phyloP scores from a whole-genome alignment of 2,329 filamentous ascomycete species.

The Colletotrichum sp. region DNA sequence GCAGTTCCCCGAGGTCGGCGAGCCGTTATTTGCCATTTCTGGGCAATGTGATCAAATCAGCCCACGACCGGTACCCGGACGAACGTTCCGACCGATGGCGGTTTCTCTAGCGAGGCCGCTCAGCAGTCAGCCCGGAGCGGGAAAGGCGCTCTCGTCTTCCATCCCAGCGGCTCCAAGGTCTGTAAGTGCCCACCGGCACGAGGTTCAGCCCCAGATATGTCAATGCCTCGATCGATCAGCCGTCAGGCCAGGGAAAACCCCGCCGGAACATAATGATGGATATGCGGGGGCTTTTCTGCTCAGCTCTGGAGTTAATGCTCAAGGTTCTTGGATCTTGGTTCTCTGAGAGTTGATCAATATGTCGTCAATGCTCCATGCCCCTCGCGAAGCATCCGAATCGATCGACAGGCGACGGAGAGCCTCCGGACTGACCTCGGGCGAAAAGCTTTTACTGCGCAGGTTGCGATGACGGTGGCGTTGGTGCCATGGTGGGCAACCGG shows the following conservation, averaged over 20 bases:
- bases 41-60: background rate
- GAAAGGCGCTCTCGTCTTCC: background rate
- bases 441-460: background rate
- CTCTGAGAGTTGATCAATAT: background rate
- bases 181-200: background rate
- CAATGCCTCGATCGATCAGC: background rate
- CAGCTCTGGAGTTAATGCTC: background rate
- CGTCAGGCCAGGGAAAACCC: background rate
- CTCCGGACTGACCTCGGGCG: conserved; percentile 7
- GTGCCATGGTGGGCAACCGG: background rate
- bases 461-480: background rate
- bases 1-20: background rate
- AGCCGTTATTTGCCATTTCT: background rate
- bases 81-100: background rate
- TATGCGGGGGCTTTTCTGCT: background rate
- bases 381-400: background rate
- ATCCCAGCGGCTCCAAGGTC: background rate
- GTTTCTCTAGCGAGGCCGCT: background rate
- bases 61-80: background rate
- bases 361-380: background rate
- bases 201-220: background rate
- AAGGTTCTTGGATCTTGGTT: background rate
- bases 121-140: background rate
- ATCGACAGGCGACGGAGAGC: background rate
- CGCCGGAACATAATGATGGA: background rate